Conservation (phyloP, 352 stramenopile species). For the Pseudoperonospora humuli region DNA sequence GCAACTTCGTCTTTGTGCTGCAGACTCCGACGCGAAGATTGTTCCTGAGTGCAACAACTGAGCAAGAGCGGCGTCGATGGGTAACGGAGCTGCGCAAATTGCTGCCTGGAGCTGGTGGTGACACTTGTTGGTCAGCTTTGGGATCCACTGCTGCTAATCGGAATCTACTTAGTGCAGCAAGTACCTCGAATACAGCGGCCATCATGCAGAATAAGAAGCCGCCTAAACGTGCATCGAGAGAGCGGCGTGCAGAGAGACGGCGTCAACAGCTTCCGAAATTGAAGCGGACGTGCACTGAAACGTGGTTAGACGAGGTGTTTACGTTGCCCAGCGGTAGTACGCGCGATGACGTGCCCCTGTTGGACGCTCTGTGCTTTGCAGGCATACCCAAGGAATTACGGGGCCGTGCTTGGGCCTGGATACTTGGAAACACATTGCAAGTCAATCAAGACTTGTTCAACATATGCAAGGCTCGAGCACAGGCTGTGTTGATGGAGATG, state of each 20-base stretch:
- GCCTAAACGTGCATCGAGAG: conserved; percentile 45
- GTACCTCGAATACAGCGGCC: conserved; percentile 14
- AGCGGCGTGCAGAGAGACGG: conserved; percentile 53
- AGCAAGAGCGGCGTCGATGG: conserved; percentile 65
- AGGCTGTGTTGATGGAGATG: conserved; percentile 73
- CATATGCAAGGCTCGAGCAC: conserved; percentile 69
- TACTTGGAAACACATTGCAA: conserved; percentile 77
- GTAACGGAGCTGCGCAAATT: conserved; percentile 42
- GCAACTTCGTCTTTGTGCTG: conserved; percentile 79
- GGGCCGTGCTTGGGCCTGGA: conserved; percentile 69
- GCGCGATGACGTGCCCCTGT: conserved; percentile 17
- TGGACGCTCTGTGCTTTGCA: conserved; percentile 71
- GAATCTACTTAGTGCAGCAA: conserved; percentile 33
- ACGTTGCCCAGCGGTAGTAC: conserved; percentile 26
- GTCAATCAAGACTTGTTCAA: conserved; percentile 81
- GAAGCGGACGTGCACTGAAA: conserved; percentile 66
- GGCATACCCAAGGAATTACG: conserved; percentile 80
- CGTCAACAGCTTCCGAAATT: conserved; percentile 53
- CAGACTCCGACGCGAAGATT: conserved; percentile 37
- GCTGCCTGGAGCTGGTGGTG: conserved; percentile 23
- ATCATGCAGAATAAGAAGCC: conserved; percentile 18
- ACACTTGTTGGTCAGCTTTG: conserved; percentile 6
- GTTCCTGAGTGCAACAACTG: conserved; percentile 68
- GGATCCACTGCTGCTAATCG: conserved; percentile 28
- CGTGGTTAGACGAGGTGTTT: conserved; percentile 71